Evolutionary conservation across 1,284 basidiomycete genomes (phyloP), one percentile per base, ranked within the genome.

Genomic region (Pascua sp.): DNA sequence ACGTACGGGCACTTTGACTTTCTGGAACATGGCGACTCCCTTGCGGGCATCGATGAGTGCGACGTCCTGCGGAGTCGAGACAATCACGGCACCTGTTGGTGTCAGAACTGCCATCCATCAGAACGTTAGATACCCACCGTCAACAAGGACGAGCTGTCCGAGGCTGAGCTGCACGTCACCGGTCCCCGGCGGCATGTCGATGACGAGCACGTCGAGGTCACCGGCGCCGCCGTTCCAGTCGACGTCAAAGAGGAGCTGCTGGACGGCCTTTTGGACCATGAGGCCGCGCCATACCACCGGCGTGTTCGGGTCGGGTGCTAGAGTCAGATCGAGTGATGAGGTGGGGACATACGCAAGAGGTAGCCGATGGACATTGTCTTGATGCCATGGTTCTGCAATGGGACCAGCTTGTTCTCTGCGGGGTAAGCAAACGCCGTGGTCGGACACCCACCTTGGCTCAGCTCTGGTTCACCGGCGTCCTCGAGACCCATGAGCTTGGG

Each of bases 231-330:
- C 66, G 1, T 68, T 71, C 95, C 96, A 98, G 73, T 98, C 95
- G 2, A 98, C 92, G 66, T 98, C 93, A 70, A 98, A 98, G 0
- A 98, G 82, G 0, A 98, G 81, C 73, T 98, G 75, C 75, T 98
- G 95, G 0, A 95, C 92, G 24, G 95, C 94, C 73, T 98, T 98
- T 79, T 96, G 94, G 2, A 98, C 96, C 95, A 98, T 98, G 49
- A 98, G 84, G 1, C 95, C 95, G 42, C 95, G 83, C 95, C 95
- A 98, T 24, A 95, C 91, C 16, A 98, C 83, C 0, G 92, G 86
- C 0, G 85, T 85, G 67, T 93, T 89, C n/a, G 73, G 72, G 57
- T 75, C 73, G 38, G 74, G 71, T 32, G 24, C 24, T 32, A 32
- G 24, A 32, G 24, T 32, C 24, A 32, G 24, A 32, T 7, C 24